Percentiles rank a stretch among this genome's conserved stretches.
Evolutionary conservation across 192 early-diverging fungal species (phyloP).

Genomic region (Coemansia sp.): DNA sequence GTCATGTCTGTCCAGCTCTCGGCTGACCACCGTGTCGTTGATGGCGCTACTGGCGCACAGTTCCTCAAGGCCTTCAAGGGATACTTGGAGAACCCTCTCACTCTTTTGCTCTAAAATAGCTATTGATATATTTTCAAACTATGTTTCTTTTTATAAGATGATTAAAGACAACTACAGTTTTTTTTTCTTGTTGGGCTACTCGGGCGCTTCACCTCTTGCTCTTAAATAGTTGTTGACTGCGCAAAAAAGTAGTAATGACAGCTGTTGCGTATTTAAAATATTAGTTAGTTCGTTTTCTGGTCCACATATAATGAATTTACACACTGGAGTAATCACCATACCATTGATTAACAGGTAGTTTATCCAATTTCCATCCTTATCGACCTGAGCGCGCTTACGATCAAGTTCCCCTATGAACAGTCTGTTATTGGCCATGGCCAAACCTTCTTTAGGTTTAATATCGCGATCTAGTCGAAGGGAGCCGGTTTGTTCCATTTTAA

Average conservation of each 20-base stretch:
- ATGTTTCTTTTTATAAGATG: not conserved
- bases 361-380: not conserved
- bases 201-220: too few species aligned
- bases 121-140: not conserved
- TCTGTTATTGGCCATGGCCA: not conserved
- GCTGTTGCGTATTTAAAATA: too few species aligned
- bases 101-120: slow-evolving; percentile 78
- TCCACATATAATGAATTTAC: not conserved
- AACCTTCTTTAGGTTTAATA: not conserved
- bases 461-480: not conserved
- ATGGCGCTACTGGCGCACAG: slow-evolving; percentile 90
- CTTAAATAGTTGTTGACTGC: too few species aligned
- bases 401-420: not conserved
- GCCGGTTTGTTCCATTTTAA: not conserved
- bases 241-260: too few species aligned
- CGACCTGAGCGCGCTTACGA: not conserved
- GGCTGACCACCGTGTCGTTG: slow-evolving; percentile 93
- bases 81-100: slow-evolving; percentile 94
- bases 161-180: too few species aligned
- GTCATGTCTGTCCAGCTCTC: slow-evolving; percentile 87
- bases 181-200: too few species aligned
- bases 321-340: not conserved
- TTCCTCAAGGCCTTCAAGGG: slow-evolving; percentile 87
- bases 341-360: not conserved
- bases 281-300: not conserved